A percentile compares a stretch with the other conserved stretches of the same genome.
Evolutionary conservation across 768 basidiomycete genomes (phyloP).

Genomic region (Coprinopsis sp.): DNA sequence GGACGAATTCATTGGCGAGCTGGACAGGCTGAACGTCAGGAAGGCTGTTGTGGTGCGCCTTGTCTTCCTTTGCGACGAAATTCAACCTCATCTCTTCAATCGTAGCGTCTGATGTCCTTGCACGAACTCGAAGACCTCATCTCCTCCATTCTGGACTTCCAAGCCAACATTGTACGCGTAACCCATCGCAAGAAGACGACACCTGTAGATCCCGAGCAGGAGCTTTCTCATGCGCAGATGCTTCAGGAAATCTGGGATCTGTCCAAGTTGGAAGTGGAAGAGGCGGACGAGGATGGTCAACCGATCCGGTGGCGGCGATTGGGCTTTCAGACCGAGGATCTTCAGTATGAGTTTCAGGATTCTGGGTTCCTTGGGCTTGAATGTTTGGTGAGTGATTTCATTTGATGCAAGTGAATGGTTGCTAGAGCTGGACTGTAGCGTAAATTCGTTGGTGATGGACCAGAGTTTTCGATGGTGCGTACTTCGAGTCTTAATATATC

Average conservation of each 20-base stretch:
- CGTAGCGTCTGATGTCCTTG: conserved; percentile 75
- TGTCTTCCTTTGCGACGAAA: background rate
- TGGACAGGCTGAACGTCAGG: conserved; percentile 73
- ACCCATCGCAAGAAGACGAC: conserved; percentile 79
- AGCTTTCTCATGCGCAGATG: conserved; percentile 50
- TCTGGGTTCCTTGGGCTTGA: conserved; percentile 81
- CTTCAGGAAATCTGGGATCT: conserved; percentile 67
- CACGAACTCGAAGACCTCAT: conserved; percentile 78
- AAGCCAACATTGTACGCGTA: conserved; percentile 77
- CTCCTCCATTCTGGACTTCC: conserved; percentile 83
- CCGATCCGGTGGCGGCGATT: conserved; percentile 69
- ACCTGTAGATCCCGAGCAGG: conserved; percentile 62
- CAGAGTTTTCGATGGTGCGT: conserved; percentile 72
- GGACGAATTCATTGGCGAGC: conserved; percentile 71
- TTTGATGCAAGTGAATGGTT: background rate
- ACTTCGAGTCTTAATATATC: background rate
- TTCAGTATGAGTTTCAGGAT: conserved; percentile 70
- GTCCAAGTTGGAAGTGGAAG: conserved; percentile 53
- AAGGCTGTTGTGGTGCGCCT: conserved; percentile 74
- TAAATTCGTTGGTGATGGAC: conserved; percentile 63
- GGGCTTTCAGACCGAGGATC: conserved; percentile 73
- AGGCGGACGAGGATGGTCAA: conserved; percentile 43
- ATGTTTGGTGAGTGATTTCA: conserved; percentile 55
- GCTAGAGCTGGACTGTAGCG: conserved; percentile 34
- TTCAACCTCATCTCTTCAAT: conserved; percentile 3